Conservation (phyloP, 129 eudicot species). For the Glebionis coronaria region DNA sequence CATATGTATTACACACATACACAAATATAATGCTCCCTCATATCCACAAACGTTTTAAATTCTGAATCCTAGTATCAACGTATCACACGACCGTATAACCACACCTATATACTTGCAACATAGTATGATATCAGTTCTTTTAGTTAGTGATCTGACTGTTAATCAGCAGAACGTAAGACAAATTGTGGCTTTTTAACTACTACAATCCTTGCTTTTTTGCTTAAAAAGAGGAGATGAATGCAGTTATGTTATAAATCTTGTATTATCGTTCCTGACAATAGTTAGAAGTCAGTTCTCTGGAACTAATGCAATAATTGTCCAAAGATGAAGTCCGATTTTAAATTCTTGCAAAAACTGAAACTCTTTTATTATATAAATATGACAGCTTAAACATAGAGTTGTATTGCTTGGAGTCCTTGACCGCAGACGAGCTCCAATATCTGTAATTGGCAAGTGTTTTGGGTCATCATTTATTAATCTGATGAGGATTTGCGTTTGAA, state of each 20-base stretch:
- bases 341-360: neutral
- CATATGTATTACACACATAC: neutral
- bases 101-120: neutral
- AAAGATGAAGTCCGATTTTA: constrained; percentile 2
- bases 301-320: constrained; percentile 5
- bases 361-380: constrained; percentile 1
- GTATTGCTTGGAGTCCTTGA: constrained; percentile 12
- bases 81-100: neutral
- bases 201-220: neutral
- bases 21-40: neutral
- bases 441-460: constrained; percentile 12
- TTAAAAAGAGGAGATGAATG: neutral
- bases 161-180: constrained; percentile 1
- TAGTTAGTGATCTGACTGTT: constrained; percentile 1
- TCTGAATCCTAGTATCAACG: neutral
- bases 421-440: constrained; percentile 9
- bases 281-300: constrained; percentile 1
- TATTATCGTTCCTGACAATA: neutral
- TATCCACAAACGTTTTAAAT: too few species aligned
- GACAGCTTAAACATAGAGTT: neutral
- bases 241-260: neutral
- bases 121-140: neutral
- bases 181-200: neutral
- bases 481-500: neutral
- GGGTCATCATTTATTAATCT: neutral